Evolutionary conservation across 2,329 filamentous ascomycete genomes (phyloP).

Genomic region (Pseudogymnoascus sp.): DNA sequence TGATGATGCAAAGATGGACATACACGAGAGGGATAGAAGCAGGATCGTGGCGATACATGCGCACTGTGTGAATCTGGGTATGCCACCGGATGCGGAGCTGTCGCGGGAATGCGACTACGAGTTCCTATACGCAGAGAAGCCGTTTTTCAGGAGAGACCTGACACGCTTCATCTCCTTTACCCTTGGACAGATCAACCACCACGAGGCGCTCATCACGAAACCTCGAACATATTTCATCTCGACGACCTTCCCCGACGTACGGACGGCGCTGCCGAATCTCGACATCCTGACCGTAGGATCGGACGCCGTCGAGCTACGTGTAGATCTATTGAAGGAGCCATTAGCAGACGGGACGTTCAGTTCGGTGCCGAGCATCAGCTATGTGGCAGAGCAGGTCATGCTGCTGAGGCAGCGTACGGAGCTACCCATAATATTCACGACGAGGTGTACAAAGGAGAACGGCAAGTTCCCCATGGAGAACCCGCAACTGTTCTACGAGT

Average conservation of each 20-base stretch:
- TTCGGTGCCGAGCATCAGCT: constrained; percentile 66
- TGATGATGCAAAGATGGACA: constrained; percentile 45
- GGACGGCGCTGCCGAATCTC: constrained; percentile 71
- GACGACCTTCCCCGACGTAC: constrained; percentile 80
- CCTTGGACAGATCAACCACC: constrained; percentile 68
- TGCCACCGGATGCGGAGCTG: constrained; percentile 56
- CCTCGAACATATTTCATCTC: constrained; percentile 76
- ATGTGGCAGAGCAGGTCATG: constrained; percentile 83
- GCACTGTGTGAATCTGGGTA: constrained; percentile 63
- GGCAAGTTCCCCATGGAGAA: constrained; percentile 79
- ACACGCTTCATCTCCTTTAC: constrained; percentile 72
- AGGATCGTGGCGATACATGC: constrained; percentile 64
- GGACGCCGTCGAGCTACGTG: constrained; percentile 76
- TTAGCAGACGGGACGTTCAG: constrained; percentile 52
- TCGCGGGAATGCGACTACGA: constrained; percentile 72
- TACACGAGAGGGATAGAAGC: constrained; percentile 48
- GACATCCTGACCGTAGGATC: constrained; percentile 81
- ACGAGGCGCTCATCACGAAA: constrained; percentile 69
- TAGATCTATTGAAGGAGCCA: constrained; percentile 71
- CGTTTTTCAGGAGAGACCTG: constrained; percentile 66
- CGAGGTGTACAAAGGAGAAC: constrained; percentile 71
- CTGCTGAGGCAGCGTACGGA: constrained; percentile 73
- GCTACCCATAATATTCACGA: constrained; percentile 84
- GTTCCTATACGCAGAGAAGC: constrained; percentile 67
- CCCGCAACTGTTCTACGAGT: constrained; percentile 64